Conservation (phyloP, 1,284 basidiomycete genomes). For the Sporisorium scitamineum region DNA sequence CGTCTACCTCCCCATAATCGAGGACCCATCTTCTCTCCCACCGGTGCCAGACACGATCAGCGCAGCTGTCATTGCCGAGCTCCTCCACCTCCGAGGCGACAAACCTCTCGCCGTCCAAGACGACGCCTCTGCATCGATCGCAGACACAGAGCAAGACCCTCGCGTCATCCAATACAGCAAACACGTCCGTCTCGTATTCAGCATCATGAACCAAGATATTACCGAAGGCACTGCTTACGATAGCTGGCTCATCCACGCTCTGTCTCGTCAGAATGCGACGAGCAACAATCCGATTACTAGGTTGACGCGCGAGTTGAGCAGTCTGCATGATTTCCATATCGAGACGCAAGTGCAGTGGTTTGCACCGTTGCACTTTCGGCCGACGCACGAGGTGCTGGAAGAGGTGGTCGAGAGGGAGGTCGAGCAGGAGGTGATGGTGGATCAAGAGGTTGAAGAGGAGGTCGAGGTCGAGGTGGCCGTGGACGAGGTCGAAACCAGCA, state of each 20-base stretch:
- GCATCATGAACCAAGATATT: slow-evolving; percentile 64
- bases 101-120: neutral
- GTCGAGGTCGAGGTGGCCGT: slow-evolving; percentile 7
- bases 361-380: slow-evolving; percentile 86
- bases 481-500: neutral
- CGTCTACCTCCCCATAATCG: slow-evolving; percentile 8
- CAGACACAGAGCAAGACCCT: slow-evolving; percentile 41
- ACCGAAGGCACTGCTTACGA: slow-evolving; percentile 34
- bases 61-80: slow-evolving; percentile 34
- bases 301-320: slow-evolving; percentile 30
- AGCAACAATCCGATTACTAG: slow-evolving; percentile 21
- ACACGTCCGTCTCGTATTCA: slow-evolving; percentile 61
- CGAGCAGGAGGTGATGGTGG: slow-evolving; percentile 32
- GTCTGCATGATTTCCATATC: slow-evolving; percentile 87
- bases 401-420: slow-evolving; percentile 46
- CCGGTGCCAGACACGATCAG: slow-evolving; percentile 38
- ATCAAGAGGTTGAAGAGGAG: slow-evolving; percentile 44
- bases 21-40: slow-evolving; percentile 4
- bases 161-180: slow-evolving; percentile 59
- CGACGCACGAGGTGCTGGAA: slow-evolving; percentile 72
- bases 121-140: neutral
- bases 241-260: slow-evolving; percentile 29
- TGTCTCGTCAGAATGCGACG: slow-evolving; percentile 5
- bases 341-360: slow-evolving; percentile 95
- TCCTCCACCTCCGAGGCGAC: slow-evolving; percentile 30